phyloP scores from a whole-genome alignment of 495 filamentous ascomycete genomes.

The Penicillium cataractarum region DNA sequence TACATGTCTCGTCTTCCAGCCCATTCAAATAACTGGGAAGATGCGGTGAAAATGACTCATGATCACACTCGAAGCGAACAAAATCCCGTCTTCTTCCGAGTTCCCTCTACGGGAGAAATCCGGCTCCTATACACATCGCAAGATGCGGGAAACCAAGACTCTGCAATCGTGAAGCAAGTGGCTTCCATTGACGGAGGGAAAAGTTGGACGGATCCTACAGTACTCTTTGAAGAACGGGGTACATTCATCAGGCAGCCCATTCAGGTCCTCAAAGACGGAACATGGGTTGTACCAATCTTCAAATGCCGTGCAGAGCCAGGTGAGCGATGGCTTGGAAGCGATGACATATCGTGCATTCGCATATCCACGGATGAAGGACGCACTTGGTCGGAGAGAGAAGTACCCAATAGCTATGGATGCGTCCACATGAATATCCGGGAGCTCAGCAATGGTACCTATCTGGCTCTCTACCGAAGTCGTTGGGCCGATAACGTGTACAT shows the following conservation, averaged over 20 bases:
- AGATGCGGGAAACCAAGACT: slow-evolving; percentile 30
- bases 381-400: slow-evolving; percentile 23
- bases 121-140: slow-evolving; percentile 32
- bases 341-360: slow-evolving; percentile 29
- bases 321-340: slow-evolving; percentile 28
- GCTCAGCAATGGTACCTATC: slow-evolving; percentile 25
- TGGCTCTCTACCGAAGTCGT: slow-evolving; percentile 28
- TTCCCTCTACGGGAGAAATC: slow-evolving; percentile 23
- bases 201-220: slow-evolving; percentile 23
- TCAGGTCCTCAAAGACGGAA: slow-evolving; percentile 19
- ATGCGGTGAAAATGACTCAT: slow-evolving; percentile 26
- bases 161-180: slow-evolving; percentile 28
- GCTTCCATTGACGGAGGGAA: slow-evolving; percentile 16
- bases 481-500: slow-evolving; percentile 31
- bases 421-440: slow-evolving; percentile 33
- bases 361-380: slow-evolving; percentile 24
- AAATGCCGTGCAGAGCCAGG: slow-evolving; percentile 30
- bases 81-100: slow-evolving; percentile 28
- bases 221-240: slow-evolving; percentile 26
- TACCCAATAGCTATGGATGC: slow-evolving; percentile 27
- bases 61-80: slow-evolving; percentile 32
- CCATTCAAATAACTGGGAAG: slow-evolving; percentile 15
- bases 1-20: slow-evolving; percentile 25
- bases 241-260: slow-evolving; percentile 32
- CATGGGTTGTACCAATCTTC: slow-evolving; percentile 28